Base-by-base conservation (phyloP, 345 rosid species). In the Kernera saxatilis region DNA sequence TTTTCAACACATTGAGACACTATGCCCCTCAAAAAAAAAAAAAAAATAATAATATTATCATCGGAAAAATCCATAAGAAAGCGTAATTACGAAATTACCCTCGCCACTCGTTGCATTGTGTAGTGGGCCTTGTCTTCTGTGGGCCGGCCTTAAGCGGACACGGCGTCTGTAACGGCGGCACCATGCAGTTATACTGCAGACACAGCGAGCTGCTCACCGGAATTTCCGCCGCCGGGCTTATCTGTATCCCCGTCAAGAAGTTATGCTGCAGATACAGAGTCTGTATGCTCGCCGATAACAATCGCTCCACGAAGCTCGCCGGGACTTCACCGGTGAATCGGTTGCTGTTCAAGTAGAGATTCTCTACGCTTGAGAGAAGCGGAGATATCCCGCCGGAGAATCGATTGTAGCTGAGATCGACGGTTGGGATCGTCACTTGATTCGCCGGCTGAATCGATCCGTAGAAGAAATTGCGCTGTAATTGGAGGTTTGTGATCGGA, bases 131-230 rank as follows among this genome's bases (percentile, higher is more conserved):
- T 0, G 89, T 79, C 79, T 85, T 89, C 80, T 88, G 87, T 67
- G 77, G 79, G 50, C 99, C 99, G 15, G 97, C 81, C 57, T 86
- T 89, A 80, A 85, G 67, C 29, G 99, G 99, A 86, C 99, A 94
- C 5, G 95, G 90, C 46, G 95, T 77, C 76, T 88, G 88, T 23
- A 91, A 70, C 57, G 99, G 97, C 68, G 96, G 92, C 4, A 91
- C 97, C 99, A 91, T 91, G 62, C 99, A 94, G 29, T 94, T 94
- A 76, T 91, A 94, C 84, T 91, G 97, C 39, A 91, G 58, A 76
- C 99, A 94, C 71, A 94, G 73, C 26, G 98, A 89, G 19, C 89
- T 87, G 72, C 96, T 89, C 68, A 77, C 12, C 27, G 97, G 99
- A 14, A 94, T 91, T 54, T 84, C 87, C 1, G 97, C 99, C 90